These are phyloP conservation scores for Micromonas commoda DNA, from an alignment of 139 green algal genomes.

Conservation along the genomic window DNA sequence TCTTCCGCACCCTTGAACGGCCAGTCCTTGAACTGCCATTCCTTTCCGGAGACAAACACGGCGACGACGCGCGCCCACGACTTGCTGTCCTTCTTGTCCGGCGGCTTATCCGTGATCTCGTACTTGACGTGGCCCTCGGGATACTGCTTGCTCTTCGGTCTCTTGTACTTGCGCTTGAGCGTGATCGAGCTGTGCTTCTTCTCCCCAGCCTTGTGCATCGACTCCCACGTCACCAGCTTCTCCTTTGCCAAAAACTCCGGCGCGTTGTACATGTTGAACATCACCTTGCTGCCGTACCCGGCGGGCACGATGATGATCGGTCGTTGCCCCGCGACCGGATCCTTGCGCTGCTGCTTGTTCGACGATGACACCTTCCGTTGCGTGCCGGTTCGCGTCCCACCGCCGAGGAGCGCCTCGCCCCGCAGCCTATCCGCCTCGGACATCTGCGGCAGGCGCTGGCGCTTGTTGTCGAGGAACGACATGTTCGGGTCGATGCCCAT, in stretches of 20 bases:
- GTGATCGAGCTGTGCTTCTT: neutral
- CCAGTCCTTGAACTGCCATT: slow-evolving; percentile 35
- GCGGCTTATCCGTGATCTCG: slow-evolving; percentile 21
- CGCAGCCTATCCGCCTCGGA: neutral
- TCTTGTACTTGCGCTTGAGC: slow-evolving; percentile 8
- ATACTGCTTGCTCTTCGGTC: neutral
- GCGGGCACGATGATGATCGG: slow-evolving; percentile 32
- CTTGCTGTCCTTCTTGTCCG: neutral
- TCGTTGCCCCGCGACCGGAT: neutral
- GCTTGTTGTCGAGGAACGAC: slow-evolving; percentile 2
- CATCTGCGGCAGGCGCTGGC: neutral
- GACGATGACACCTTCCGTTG: neutral
- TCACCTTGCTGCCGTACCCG: neutral
- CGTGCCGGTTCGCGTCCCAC: neutral
- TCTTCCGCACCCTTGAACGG: slow-evolving; percentile 18
- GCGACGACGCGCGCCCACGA: slow-evolving; percentile 22
- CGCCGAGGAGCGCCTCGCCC: neutral
- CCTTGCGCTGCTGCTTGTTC: neutral
- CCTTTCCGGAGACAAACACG: slow-evolving; percentile 6
- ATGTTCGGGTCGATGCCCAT: slow-evolving; percentile 7
- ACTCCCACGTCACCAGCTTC: slow-evolving; percentile 23
- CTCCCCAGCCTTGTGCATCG: neutral
- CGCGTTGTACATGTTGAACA: slow-evolving; percentile 33
- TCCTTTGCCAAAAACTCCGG: slow-evolving; percentile 20
- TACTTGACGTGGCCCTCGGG: slow-evolving; percentile 1